phyloP scores from a whole-genome alignment of 1,284 basidiomycete genomes.

The Cutaneotrichosporon spelunceum region DNA sequence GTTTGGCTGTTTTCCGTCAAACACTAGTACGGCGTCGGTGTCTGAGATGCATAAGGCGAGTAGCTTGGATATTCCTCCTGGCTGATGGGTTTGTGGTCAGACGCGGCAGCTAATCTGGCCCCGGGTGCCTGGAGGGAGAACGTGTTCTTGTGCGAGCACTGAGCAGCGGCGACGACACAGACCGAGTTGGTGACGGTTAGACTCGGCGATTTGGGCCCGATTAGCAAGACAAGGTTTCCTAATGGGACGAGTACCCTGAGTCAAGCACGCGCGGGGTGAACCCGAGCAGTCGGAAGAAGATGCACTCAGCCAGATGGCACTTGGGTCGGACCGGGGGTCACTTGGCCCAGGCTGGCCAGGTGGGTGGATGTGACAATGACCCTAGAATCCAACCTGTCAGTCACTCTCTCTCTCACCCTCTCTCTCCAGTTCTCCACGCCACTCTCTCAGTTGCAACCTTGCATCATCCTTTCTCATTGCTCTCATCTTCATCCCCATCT shows the following conservation, averaged over 20 bases:
- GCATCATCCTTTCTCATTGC: background rate
- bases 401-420: background rate
- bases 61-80: no score
- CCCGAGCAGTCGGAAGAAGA: no score
- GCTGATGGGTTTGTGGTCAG: background rate
- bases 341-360: no score
- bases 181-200: background rate
- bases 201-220: background rate
- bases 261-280: no score
- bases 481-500: background rate
- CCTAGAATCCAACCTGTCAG: background rate
- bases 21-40: no score
- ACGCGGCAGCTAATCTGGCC: no score
- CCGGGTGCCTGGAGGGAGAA: no score
- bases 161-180: no score
- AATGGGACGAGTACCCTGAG: background rate
- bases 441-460: background rate
- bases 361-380: background rate
- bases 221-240: background rate
- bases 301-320: no score
- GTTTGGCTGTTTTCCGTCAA: background rate
- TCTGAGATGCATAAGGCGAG: background rate
- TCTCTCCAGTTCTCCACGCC: background rate
- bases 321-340: no score
- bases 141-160: no score